These are phyloP conservation scores for Pythium rishiriense DNA, from an alignment of 352 stramenopile species.

Conservation along the genomic window DNA sequence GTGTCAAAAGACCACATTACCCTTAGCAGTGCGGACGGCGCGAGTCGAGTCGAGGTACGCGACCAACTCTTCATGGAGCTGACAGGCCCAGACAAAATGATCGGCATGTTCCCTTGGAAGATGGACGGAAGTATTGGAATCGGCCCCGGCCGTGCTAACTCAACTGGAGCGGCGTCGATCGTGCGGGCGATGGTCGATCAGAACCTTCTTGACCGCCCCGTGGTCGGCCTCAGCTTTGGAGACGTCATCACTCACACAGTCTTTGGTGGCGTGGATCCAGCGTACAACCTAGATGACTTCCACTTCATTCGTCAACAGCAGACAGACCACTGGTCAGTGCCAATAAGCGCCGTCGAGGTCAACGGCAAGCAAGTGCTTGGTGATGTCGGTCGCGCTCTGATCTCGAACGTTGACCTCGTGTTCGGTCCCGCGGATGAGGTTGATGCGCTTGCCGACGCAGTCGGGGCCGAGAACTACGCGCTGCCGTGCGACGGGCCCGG, in stretches of 20 bases:
- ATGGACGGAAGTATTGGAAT: slow-evolving; percentile 14
- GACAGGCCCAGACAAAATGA: not conserved
- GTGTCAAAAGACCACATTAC: slow-evolving; percentile 12
- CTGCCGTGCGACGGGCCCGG: slow-evolving; percentile 15
- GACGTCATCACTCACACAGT: not conserved
- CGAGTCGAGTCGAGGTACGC: not conserved
- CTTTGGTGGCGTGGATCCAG: slow-evolving; percentile 20
- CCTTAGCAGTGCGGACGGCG: not conserved
- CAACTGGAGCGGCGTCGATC: slow-evolving; percentile 7
- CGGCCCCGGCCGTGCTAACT: not conserved
- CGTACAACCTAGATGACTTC: slow-evolving; percentile 5
- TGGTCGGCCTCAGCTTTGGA: slow-evolving; percentile 5
- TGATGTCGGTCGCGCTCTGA: not conserved
- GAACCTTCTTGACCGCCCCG: slow-evolving; percentile 7
- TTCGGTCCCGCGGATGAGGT: slow-evolving; percentile 6
- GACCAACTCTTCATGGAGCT: slow-evolving; percentile 13
- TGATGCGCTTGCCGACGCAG: slow-evolving; percentile 11
- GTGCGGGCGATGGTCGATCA: slow-evolving; percentile 11
- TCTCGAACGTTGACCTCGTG: not conserved
- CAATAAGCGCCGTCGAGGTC: slow-evolving; percentile 10
- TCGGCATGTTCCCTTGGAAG: not conserved
- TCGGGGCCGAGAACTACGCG: slow-evolving; percentile 13
- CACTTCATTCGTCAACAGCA: slow-evolving; percentile 5
- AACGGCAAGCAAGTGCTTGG: not conserved
- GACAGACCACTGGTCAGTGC: not conserved